Evolutionary conservation across 768 basidiomycete species (phyloP).

Genomic region (Agrocybe praecox): DNA sequence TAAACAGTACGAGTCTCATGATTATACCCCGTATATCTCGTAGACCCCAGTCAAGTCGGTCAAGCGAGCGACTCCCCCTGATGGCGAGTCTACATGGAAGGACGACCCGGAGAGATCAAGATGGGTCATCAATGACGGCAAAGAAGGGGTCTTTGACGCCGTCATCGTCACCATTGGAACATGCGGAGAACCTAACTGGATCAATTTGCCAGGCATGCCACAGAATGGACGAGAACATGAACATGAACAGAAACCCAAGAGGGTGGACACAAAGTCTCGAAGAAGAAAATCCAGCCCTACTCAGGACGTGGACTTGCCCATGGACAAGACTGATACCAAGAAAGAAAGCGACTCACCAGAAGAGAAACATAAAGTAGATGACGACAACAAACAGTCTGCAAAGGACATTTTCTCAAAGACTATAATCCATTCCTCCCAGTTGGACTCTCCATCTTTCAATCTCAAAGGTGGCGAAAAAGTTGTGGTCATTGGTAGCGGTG

Average conservation of each 20-base stretch:
- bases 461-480: conserved; percentile 39
- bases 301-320: background rate
- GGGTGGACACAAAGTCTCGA: background rate
- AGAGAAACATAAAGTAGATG: background rate
- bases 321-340: background rate
- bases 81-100: conserved; percentile 10
- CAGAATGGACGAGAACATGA: conserved; percentile 17
- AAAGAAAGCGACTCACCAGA: background rate
- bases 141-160: conserved; percentile 51
- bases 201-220: conserved; percentile 47
- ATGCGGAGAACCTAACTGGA: conserved; percentile 48
- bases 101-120: conserved; percentile 24
- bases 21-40: no score
- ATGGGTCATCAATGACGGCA: conserved; percentile 51
- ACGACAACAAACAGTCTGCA: conserved; percentile 2
- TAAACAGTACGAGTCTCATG: no score
- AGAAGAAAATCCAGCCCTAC: background rate
- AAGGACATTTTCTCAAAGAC: conserved; percentile 32
- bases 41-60: conserved; percentile 40
- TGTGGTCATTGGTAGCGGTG: conserved; percentile 53
- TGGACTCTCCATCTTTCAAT: conserved; percentile 36
- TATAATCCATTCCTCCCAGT: conserved; percentile 49
- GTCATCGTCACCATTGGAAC: conserved; percentile 52
- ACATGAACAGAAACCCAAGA: background rate
- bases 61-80: conserved; percentile 19